Conservation (phyloP, 139 green algal species). For the Chlamydomonas asymmetrica region DNA sequence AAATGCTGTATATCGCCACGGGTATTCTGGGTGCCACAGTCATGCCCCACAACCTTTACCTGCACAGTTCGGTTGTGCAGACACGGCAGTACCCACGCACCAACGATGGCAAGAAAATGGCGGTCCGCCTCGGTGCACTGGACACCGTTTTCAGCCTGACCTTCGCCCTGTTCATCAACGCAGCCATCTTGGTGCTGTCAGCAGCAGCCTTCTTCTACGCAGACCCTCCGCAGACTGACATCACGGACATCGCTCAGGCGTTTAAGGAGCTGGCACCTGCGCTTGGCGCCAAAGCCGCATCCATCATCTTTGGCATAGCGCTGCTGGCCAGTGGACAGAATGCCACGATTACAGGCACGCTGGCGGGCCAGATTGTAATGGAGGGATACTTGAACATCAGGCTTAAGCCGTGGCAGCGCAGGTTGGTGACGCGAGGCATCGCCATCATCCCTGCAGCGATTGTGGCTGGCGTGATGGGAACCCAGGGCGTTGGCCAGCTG, state of each 20-base stretch:
- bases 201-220: constrained; percentile 59
- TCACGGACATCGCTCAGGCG: constrained; percentile 45
- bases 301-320: constrained; percentile 53
- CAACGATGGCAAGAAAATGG: constrained; percentile 36
- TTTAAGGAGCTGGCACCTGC: constrained; percentile 55
- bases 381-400: constrained; percentile 60
- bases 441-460: constrained; percentile 59
- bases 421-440: constrained; percentile 46
- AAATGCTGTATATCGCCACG: constrained; percentile 52
- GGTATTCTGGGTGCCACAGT: constrained; percentile 61
- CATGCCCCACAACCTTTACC: constrained; percentile 71
- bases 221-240: neutral
- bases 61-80: constrained; percentile 63
- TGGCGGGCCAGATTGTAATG: constrained; percentile 60
- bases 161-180: constrained; percentile 72
- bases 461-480: constrained; percentile 58
- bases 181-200: constrained; percentile 65
- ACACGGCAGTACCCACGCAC: constrained; percentile 57
- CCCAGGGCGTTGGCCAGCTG: constrained; percentile 48
- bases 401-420: constrained; percentile 46
- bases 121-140: constrained; percentile 53
- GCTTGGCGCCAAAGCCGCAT: constrained; percentile 49
- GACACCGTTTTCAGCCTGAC: constrained; percentile 59
- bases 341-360: constrained; percentile 55
- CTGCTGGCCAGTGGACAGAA: constrained; percentile 57